These are phyloP conservation scores for Microdochium trichocladiopsis DNA, from an alignment of 2,329 filamentous ascomycete species.

Conservation along the genomic window DNA sequence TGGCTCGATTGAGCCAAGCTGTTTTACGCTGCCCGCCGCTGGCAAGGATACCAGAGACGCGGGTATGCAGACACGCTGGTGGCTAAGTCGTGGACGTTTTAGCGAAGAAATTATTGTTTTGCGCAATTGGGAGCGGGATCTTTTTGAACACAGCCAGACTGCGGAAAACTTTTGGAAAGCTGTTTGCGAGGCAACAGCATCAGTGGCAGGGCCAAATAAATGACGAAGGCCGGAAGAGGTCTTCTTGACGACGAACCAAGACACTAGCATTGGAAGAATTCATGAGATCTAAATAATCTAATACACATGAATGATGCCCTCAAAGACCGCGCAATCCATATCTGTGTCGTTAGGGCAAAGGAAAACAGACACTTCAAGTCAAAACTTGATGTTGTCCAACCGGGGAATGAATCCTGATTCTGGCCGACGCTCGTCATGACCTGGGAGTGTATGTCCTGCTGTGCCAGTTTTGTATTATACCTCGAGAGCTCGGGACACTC, in stretches of 20 bases:
- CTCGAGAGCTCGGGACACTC: too few species aligned
- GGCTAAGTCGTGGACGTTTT: not conserved
- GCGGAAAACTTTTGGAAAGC: not conserved
- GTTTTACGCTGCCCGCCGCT: too few species aligned
- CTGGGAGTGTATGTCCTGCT: too few species aligned
- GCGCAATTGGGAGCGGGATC: not conserved
- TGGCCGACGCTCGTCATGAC: too few species aligned
- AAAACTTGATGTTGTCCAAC: too few species aligned
- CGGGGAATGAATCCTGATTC: too few species aligned
- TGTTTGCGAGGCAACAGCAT: not conserved
- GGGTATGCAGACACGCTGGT: not conserved
- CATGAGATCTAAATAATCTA: slow-evolving; percentile 1
- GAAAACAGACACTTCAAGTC: too few species aligned
- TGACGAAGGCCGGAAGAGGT: not conserved
- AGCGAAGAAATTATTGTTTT: not conserved
- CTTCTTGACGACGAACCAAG: not conserved
- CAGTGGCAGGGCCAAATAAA: not conserved
- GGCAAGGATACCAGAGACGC: too few species aligned
- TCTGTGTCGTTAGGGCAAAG: too few species aligned
- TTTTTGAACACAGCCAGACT: not conserved
- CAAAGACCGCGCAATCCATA: too few species aligned
- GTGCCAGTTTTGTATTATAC: too few species aligned
- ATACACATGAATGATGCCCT: not conserved
- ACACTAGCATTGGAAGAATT: not conserved
- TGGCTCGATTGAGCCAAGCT: too few species aligned